Percentiles rank a stretch among this genome's conserved stretches.
Conservation (phyloP, 257 asterid genomes). For the Primulina tabacum region DNA sequence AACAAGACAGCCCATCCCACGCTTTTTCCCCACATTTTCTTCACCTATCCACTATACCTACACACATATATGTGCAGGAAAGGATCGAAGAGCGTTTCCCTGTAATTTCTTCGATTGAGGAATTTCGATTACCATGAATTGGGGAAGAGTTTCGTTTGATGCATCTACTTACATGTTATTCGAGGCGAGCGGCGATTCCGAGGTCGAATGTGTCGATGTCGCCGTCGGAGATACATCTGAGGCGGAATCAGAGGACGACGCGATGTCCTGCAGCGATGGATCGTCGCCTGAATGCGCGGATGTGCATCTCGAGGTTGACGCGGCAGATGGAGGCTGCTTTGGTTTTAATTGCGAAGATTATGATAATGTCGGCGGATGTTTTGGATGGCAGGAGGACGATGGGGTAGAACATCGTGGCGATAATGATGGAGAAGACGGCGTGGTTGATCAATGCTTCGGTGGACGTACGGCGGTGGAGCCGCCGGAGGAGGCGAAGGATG, state of each 20-base stretch:
- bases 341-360: constrained; percentile 16
- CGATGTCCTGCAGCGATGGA: constrained; percentile 50
- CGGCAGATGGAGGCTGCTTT: constrained; percentile 5
- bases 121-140: constrained; percentile 20
- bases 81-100: neutral
- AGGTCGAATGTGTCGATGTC: constrained; percentile 17
- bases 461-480: neutral
- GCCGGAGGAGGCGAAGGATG: constrained; percentile 21
- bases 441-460: constrained; percentile 45
- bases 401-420: constrained; percentile 10
- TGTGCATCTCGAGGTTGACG: constrained; percentile 7
- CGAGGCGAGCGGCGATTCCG: constrained; percentile 65
- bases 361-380: constrained; percentile 5
- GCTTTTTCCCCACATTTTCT: constrained; percentile 18
- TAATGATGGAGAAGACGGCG: constrained; percentile 49
- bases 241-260: constrained; percentile 41
- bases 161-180: constrained; percentile 40
- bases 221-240: constrained; percentile 18
- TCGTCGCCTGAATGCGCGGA: constrained; percentile 3
- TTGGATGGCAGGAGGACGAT: constrained; percentile 15
- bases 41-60: constrained; percentile 1
- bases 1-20: constrained; percentile 42
- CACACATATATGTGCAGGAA: neutral
- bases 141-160: constrained; percentile 27
- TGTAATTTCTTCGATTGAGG: neutral